Evolutionary conservation across 805 yeast genomes (phyloP).

Genomic region (Saccharomycopsis sp.): DNA sequence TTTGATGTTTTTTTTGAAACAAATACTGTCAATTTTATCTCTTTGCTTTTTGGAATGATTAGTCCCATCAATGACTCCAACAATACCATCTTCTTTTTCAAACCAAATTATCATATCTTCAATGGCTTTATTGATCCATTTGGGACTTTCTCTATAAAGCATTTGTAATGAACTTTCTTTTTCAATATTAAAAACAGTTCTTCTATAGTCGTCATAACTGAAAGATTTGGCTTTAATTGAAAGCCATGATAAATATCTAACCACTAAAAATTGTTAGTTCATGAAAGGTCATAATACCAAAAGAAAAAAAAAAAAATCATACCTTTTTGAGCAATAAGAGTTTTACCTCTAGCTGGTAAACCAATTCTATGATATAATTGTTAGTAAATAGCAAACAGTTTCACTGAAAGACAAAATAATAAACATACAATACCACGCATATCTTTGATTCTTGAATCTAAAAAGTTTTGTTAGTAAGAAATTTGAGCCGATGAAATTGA

Average conservation of each 20-base stretch:
- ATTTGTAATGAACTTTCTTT: constrained; percentile 51
- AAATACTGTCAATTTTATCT: constrained; percentile 46
- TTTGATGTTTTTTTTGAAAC: constrained; percentile 59
- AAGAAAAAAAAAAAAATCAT: constrained; percentile 10
- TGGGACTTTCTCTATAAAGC: constrained; percentile 56
- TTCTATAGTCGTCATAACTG: constrained; percentile 80
- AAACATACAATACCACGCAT: constrained; percentile 17
- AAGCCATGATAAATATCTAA: constrained; percentile 86
- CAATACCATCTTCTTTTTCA: constrained; percentile 66
- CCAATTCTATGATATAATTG: constrained; percentile 35
- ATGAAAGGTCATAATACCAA: background rate
- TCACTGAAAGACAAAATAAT: background rate
- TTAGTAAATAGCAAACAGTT: background rate
- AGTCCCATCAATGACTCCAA: constrained; percentile 91
- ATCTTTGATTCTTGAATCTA: constrained; percentile 16
- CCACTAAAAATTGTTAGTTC: constrained; percentile 31
- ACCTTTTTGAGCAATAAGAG: constrained; percentile 85
- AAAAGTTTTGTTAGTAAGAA: no score
- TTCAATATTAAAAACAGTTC: constrained; percentile 51
- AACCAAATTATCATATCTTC: constrained; percentile 84
- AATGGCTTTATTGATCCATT: constrained; percentile 50
- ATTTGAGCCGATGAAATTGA: background rate
- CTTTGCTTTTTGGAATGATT: constrained; percentile 74
- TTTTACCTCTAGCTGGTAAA: constrained; percentile 88
- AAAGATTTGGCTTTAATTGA: constrained; percentile 79